Base-by-base conservation (phyloP, 805 yeast genomes). In the Metschnikowia lunata region DNA sequence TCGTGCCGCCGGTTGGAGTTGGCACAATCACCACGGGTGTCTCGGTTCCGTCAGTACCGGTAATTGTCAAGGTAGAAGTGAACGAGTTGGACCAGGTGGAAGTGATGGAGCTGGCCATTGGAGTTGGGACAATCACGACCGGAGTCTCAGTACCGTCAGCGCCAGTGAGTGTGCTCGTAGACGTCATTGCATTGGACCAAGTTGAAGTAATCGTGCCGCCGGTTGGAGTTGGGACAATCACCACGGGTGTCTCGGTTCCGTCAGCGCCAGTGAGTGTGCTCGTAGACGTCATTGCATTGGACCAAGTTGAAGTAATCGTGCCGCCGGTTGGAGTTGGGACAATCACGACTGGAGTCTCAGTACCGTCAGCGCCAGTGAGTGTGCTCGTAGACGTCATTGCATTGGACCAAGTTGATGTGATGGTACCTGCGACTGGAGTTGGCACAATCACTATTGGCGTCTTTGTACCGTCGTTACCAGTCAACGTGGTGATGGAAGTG, bases 331-430 rank as follows among this genome's bases (percentile, higher is more conserved):
- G n/a, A n/a, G n/a, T n/a, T n/a, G n/a, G n/a, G n/a, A n/a, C 36
- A 11, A 43, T 38, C 6, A 57, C 54, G 8, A 47, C 43, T 3
- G 57, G 57, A 2, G 61, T 56, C 2, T 46, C 55, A 7, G 59
- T 52, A 8, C 28, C 23, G n/a, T 42, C 54, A 18, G 56, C 61
- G 8, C 50, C 43, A 18, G 55, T 50, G 6, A 18, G 34, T 9
- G 46, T 30, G 11, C 34, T 30, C 5, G 57, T 48, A n/a, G 49
- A 32, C 4, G 53, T 40, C 14, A 13, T 30, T 2, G 35, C 7
- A 4, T 43, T 42, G 8, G 53, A 45, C 45, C 47, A 40, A 8
- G 50, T 44, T 3, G 48, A 37, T 4, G n/a, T n/a, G n/a, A n/a
- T 18, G 2, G 46, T 41, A 14, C 46, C 37, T 3, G n/a, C n/a